These are phyloP conservation scores for Elsinoe necatrix DNA, from an alignment of 2,329 filamentous ascomycete genomes.

Conservation along the genomic window DNA sequence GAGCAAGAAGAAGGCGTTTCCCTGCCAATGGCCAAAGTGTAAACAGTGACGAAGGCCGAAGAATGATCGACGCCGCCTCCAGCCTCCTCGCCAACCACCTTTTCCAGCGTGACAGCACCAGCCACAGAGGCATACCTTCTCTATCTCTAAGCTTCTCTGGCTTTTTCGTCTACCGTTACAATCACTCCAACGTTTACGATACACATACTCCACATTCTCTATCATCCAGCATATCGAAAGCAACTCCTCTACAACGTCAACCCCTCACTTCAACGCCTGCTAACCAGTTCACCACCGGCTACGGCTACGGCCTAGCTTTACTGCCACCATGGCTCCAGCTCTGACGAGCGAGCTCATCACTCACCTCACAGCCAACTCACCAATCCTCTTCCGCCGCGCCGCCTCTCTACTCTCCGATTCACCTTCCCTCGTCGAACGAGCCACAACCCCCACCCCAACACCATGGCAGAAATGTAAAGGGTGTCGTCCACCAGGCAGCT, in stretches of 20 bases:
- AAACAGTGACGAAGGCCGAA: neutral
- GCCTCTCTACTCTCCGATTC: slow-evolving; percentile 1
- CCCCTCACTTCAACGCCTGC: slow-evolving; percentile 4
- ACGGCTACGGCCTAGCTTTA: slow-evolving; percentile 11
- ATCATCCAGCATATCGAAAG: neutral
- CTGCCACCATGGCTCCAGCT: slow-evolving; percentile 1
- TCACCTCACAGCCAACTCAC: neutral
- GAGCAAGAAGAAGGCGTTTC: neutral
- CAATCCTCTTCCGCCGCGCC: neutral
- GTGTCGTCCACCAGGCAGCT: slow-evolving; percentile 26
- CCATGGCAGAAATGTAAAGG: slow-evolving; percentile 17
- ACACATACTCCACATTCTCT: neutral
- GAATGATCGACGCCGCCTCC: neutral
- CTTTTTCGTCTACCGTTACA: neutral
- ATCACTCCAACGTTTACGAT: neutral
- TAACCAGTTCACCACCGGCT: neutral
- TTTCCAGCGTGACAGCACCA: neutral
- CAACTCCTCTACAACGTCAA: neutral
- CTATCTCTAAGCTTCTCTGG: neutral
- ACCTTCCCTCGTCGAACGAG: slow-evolving; percentile 12
- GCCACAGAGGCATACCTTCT: neutral
- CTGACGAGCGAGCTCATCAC: neutral
- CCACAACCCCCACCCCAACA: neutral
- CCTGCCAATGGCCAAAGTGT: neutral
- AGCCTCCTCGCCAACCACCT: slow-evolving; percentile 12